Percentiles rank a stretch among this genome's conserved stretches.
Evolutionary conservation across 768 basidiomycete genomes (phyloP).

Genomic region (Russula foetens): DNA sequence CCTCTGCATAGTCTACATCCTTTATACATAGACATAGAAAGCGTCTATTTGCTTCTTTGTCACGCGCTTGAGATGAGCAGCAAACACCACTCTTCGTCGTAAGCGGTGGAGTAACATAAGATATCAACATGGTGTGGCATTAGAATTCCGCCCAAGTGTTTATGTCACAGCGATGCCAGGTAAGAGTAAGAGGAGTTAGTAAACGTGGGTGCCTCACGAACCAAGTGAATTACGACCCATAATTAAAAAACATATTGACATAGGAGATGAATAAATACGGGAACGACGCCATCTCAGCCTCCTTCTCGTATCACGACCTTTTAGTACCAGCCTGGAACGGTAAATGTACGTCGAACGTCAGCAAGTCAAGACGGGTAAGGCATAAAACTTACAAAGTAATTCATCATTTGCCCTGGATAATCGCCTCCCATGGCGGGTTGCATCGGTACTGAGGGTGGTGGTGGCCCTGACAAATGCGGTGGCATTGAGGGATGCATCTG

Average conservation of each 20-base stretch:
- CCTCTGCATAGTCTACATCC: background rate
- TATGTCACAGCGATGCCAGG: background rate
- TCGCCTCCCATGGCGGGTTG: conserved; percentile 16
- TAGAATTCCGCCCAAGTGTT: background rate
- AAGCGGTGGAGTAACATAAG: background rate
- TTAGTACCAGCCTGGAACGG: conserved; percentile 1
- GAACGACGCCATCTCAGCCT: background rate
- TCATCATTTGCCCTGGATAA: conserved; percentile 60
- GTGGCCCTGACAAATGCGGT: conserved; percentile 35
- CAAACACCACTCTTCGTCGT: background rate
- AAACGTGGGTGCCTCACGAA: background rate
- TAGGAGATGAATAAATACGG: conserved; percentile 13
- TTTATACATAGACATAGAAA: background rate
- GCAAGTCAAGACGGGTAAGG: background rate
- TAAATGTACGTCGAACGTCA: background rate
- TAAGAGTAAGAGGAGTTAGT: background rate
- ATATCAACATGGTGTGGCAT: background rate
- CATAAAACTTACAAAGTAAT: conserved; percentile 46
- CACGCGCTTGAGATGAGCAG: background rate
- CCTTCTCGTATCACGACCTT: conserved; percentile 4
- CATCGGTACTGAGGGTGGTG: conserved; percentile 21
- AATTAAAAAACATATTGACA: background rate
- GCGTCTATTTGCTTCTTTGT: background rate
- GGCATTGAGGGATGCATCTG: conserved; percentile 40
- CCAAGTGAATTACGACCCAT: background rate